Evolutionary conservation across 2,329 filamentous ascomycete genomes (phyloP).

Genomic region (Trichoderma koningiopsis): DNA sequence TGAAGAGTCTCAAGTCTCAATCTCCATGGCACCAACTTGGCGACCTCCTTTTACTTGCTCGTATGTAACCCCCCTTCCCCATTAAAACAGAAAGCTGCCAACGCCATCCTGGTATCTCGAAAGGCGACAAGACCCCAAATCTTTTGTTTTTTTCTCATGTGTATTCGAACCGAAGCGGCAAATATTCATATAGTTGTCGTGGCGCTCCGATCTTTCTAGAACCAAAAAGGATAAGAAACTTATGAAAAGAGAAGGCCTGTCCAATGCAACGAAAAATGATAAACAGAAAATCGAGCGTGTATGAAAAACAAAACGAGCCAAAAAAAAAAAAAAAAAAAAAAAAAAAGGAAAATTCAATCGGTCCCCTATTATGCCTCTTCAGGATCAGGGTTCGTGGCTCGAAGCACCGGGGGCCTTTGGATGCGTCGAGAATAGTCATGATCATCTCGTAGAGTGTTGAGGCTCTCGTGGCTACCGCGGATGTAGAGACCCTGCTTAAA

Average conservation of each 20-base stretch:
- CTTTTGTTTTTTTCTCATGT: conserved; percentile 12
- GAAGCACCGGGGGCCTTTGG: conserved; percentile 58
- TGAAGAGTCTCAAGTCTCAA: not conserved
- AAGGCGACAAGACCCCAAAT: conserved; percentile 36
- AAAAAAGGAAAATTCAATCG: not conserved
- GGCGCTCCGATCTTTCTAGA: conserved; percentile 32
- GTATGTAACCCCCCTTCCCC: not conserved
- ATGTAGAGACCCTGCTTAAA: conserved; percentile 60
- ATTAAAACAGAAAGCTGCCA: conserved; percentile 35
- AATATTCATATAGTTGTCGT: conserved; percentile 41
- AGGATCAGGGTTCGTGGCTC: conserved; percentile 65
- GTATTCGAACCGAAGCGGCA: conserved; percentile 31
- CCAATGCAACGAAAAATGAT: conserved; percentile 18
- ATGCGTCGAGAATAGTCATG: conserved; percentile 67
- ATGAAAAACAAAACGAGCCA: conserved; percentile 1
- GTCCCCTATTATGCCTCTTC: conserved; percentile 25
- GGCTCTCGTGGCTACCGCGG: conserved; percentile 62
- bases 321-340: not conserved
- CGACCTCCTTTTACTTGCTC: conserved; percentile 1
- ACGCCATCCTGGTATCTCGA: conserved; percentile 46
- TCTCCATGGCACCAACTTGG: not conserved
- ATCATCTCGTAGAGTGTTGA: conserved; percentile 65
- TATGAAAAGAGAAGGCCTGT: not conserved
- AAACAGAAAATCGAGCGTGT: conserved; percentile 4
- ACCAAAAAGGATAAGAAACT: not conserved